Evolutionary conservation across 305 asterid genomes (phyloP).

Genomic region (Ilex paraguariensis): DNA sequence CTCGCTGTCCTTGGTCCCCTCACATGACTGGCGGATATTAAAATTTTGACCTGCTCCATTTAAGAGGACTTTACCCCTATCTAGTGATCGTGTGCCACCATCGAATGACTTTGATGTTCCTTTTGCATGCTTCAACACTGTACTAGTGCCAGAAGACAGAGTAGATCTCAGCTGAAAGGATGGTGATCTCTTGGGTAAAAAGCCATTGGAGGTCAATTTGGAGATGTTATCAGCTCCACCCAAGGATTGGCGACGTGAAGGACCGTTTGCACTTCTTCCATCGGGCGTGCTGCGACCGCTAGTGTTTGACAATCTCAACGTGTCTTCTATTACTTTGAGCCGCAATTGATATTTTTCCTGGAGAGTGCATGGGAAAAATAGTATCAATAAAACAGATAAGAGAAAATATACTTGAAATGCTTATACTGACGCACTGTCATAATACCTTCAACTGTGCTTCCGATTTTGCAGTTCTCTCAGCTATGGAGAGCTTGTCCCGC

Average conservation of each 20-base stretch:
- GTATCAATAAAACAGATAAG: not conserved
- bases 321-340: slow-evolving; percentile 85
- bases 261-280: slow-evolving; percentile 68
- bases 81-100: slow-evolving; percentile 89
- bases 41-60: slow-evolving; percentile 88
- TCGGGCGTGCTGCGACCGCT: slow-evolving; percentile 56
- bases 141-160: slow-evolving; percentile 64
- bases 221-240: slow-evolving; percentile 92
- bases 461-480: slow-evolving; percentile 88
- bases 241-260: slow-evolving; percentile 90
- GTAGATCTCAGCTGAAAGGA: slow-evolving; percentile 73
- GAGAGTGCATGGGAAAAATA: slow-evolving; percentile 13
- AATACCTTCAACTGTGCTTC: slow-evolving; percentile 89
- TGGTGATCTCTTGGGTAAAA: slow-evolving; percentile 90
- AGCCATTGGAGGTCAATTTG: slow-evolving; percentile 78
- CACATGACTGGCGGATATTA: slow-evolving; percentile 88
- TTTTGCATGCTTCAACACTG: slow-evolving; percentile 92
- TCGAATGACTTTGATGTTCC: slow-evolving; percentile 98
- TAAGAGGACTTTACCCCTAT: slow-evolving; percentile 79
- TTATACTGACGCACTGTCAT: not conserved
- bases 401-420: not conserved
- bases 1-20: slow-evolving; percentile 79
- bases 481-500: slow-evolving; percentile 81
- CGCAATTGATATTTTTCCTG: slow-evolving; percentile 94
- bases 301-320: slow-evolving; percentile 73